Evolutionary conservation across 1,139 yeast species (phyloP).

Genomic region (Spencermartinsiella ligniputridi): DNA sequence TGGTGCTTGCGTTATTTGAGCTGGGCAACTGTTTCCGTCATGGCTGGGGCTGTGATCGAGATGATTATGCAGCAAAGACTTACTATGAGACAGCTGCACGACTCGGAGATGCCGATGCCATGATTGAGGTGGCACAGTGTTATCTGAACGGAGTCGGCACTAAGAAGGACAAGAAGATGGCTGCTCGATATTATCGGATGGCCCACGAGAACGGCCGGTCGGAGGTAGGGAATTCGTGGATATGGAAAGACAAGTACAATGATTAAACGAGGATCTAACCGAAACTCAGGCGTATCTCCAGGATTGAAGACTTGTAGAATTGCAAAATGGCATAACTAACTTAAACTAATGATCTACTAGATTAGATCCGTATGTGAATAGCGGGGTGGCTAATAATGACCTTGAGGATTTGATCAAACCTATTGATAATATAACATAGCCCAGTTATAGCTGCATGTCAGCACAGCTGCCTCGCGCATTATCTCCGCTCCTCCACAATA

Average conservation of each 20-base stretch:
- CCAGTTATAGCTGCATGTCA: too few species aligned
- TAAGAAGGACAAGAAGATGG: constrained; percentile 29
- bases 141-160: constrained; percentile 32
- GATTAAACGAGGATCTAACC: too few species aligned
- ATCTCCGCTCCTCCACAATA: too few species aligned
- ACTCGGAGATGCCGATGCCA: constrained; percentile 36
- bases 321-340: too few species aligned
- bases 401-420: too few species aligned
- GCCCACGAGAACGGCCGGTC: constrained; percentile 29
- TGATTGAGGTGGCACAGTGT: constrained; percentile 32
- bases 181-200: constrained; percentile 31
- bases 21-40: constrained; percentile 33
- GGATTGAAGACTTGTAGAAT: too few species aligned
- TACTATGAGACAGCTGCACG: constrained; percentile 34
- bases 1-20: constrained; percentile 33
- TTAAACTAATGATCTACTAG: too few species aligned
- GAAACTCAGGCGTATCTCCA: too few species aligned
- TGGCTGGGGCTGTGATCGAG: constrained; percentile 35
- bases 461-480: too few species aligned
- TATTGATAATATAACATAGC: too few species aligned
- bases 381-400: too few species aligned
- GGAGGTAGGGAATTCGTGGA: constrained; percentile 36
- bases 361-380: too few species aligned
- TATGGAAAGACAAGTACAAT: constrained; percentile 32
- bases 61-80: constrained; percentile 27